Conservation (phyloP, 208 protist genomes). For the Borovskyia barvae region DNA sequence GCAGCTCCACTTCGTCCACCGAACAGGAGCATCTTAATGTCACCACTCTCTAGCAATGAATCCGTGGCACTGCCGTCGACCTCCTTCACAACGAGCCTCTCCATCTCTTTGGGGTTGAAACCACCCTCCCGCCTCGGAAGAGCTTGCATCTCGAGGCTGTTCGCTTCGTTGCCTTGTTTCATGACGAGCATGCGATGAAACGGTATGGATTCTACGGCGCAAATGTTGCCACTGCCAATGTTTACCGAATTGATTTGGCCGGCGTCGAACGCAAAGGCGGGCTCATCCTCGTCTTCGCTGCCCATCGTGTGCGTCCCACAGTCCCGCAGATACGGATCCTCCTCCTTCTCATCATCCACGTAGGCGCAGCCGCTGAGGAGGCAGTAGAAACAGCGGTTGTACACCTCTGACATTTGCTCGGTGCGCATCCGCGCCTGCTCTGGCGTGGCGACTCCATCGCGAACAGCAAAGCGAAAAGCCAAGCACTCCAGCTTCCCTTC, state of each 20-base stretch:
- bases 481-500: slow-evolving; percentile 34
- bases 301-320: slow-evolving; percentile 9
- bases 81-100: slow-evolving; percentile 20
- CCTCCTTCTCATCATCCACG: slow-evolving; percentile 36
- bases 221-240: slow-evolving; percentile 49
- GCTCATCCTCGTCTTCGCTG: slow-evolving; percentile 30
- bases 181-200: slow-evolving; percentile 49
- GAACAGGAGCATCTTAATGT: slow-evolving; percentile 45
- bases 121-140: slow-evolving; percentile 28
- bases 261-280: slow-evolving; percentile 43
- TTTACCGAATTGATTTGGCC: slow-evolving; percentile 8
- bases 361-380: slow-evolving; percentile 31
- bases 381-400: slow-evolving; percentile 65
- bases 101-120: slow-evolving; percentile 25
- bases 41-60: slow-evolving; percentile 48
- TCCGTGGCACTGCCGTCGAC: slow-evolving; percentile 31
- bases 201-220: slow-evolving; percentile 44
- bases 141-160: slow-evolving; percentile 22
- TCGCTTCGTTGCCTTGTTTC: slow-evolving; percentile 20
- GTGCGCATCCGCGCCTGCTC: slow-evolving; percentile 21
- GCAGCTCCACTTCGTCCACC: slow-evolving; percentile 30
- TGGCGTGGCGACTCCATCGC: neutral
- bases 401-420: slow-evolving; percentile 41
- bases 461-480: slow-evolving; percentile 50
- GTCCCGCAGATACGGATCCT: slow-evolving; percentile 35